Evolutionary conservation across 2,329 filamentous ascomycete genomes (phyloP).

Genomic region (Cercospora berteroae): DNA sequence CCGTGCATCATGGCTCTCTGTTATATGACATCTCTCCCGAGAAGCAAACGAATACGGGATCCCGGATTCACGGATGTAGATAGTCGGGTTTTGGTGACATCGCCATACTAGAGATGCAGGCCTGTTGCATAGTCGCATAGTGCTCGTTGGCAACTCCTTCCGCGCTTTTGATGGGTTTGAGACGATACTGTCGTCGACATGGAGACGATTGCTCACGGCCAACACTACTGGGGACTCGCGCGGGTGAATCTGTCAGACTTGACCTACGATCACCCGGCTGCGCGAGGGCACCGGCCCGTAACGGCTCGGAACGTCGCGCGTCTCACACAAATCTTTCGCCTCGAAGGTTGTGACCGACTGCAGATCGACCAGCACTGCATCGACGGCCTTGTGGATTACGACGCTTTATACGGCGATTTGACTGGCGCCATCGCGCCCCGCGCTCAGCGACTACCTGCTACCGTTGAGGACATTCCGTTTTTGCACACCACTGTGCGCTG

Average conservation of each 20-base stretch:
- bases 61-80: background rate
- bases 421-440: background rate
- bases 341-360: slow-evolving; percentile 22
- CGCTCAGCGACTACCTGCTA: background rate
- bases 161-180: background rate
- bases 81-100: background rate
- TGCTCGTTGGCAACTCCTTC: background rate
- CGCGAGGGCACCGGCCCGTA: background rate
- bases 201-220: background rate
- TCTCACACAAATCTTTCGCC: slow-evolving; percentile 19
- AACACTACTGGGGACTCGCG: slow-evolving; percentile 12
- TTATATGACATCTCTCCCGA: background rate
- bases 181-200: background rate
- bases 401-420: background rate
- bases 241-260: slow-evolving; percentile 16
- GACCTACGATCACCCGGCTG: slow-evolving; percentile 1
- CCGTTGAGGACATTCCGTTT: background rate
- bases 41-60: background rate
- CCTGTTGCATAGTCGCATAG: background rate
- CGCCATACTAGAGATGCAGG: background rate
- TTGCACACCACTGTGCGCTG: slow-evolving; percentile 3
- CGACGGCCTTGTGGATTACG: slow-evolving; percentile 11
- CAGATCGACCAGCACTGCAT: slow-evolving; percentile 18
- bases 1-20: background rate
- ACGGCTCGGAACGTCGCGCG: slow-evolving; percentile 21